A percentile compares a stretch with the other conserved stretches of the same genome.
These are phyloP conservation scores for Chaetomiaceae sp. DNA, from an alignment of 2,329 filamentous ascomycete genomes.

Conservation along the genomic window DNA sequence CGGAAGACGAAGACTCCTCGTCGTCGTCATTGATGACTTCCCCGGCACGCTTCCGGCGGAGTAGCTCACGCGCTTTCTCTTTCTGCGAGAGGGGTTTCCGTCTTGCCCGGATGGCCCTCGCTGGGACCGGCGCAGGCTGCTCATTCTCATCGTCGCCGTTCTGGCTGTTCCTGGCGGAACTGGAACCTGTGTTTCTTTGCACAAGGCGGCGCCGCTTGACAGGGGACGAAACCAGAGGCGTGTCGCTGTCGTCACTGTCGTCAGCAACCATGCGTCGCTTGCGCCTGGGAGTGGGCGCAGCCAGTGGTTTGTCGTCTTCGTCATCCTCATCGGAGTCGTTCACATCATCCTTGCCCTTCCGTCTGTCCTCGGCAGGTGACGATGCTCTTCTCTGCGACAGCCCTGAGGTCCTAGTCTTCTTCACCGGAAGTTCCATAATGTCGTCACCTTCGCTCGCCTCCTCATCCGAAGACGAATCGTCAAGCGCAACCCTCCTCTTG, in stretches of 20 bases:
- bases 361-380: background rate
- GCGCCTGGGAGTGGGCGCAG: conserved; percentile 10
- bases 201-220: conserved; percentile 21
- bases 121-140: conserved; percentile 1
- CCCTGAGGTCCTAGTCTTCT: conserved; percentile 26
- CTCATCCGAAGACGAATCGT: conserved; percentile 4
- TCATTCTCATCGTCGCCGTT: conserved; percentile 7
- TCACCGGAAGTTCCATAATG: background rate
- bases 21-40: conserved; percentile 25
- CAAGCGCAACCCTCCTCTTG: background rate
- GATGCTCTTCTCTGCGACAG: conserved; percentile 24
- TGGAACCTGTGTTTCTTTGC: background rate
- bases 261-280: conserved; percentile 13
- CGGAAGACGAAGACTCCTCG: conserved; percentile 5
- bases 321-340: conserved; percentile 8
- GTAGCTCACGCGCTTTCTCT: conserved; percentile 29
- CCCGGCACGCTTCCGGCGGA: conserved; percentile 29
- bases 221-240: conserved; percentile 10
- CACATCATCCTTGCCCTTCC: background rate
- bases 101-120: background rate
- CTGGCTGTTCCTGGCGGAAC: background rate
- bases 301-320: conserved; percentile 16
- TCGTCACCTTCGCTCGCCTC: background rate
- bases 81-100: conserved; percentile 22
- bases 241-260: conserved; percentile 20